A percentile compares a stretch with the other conserved stretches of the same genome.
phyloP scores from a whole-genome alignment of 495 filamentous ascomycete genomes.

The Aspergillus sparsus region DNA sequence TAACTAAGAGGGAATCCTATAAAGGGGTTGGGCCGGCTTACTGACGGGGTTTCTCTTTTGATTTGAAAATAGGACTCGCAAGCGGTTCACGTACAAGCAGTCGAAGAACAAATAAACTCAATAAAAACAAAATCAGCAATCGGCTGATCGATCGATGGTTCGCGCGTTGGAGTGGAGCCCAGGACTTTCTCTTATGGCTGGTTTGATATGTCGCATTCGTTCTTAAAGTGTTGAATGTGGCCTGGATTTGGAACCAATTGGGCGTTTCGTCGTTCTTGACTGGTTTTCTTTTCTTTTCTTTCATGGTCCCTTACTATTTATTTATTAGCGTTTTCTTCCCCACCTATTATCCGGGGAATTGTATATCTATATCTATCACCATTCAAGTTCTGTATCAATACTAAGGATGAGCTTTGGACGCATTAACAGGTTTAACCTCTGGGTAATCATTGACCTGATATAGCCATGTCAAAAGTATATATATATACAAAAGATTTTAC shows the following conservation, averaged over 20 bases:
- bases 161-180: no score
- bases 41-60: background rate
- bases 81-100: conserved; percentile 77
- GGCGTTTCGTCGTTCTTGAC: conserved; percentile 15
- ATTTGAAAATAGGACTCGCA: conserved; percentile 67
- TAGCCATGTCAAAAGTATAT: no score
- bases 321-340: conserved; percentile 10
- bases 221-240: background rate
- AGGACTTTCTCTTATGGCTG: no score
- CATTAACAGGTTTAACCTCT: no score
- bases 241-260: background rate
- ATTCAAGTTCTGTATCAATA: background rate
- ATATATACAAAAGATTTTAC: no score
- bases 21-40: background rate
- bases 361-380: background rate
- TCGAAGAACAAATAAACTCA: conserved; percentile 68
- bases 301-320: background rate
- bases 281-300: conserved; percentile 17
- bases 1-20: background rate
- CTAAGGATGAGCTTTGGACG: background rate
- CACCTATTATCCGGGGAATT: background rate
- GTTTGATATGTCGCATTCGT: no score
- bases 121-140: no score
- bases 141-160: no score
- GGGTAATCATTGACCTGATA: no score